Evolutionary conservation across 2,329 filamentous ascomycete genomes (phyloP), one percentile per base, ranked within the genome.

Genomic region (Apiospora aurea): DNA sequence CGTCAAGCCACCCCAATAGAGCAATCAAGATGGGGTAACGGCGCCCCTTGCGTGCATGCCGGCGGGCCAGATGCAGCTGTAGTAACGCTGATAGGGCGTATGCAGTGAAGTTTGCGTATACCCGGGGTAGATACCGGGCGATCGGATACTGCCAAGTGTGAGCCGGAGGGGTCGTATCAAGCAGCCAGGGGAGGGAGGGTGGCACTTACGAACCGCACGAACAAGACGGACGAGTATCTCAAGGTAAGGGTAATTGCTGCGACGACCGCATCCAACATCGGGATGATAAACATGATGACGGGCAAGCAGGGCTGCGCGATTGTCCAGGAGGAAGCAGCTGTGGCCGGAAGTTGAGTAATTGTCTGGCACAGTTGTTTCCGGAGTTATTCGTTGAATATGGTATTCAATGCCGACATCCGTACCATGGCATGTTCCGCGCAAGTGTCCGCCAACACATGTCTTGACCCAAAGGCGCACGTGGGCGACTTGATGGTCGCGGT

Each of bases 151-250:
- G 46, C 53, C 18, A 10, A 16, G 18, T 16, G 41, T 47, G 66
- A 68, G 41, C 4, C 21, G 66, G n/a, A 7, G 24, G 8, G 11
- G 43, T 29, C 4, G 8, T 1, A 13, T 11, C 14, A 14, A 2
- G 34, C 6, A 5, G 34, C 34, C 5, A 41, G 13, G 64, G 14
- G 8, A 11, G 10, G 41, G 29, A 5, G 13, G n/a, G n/a, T 21
- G n/a, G n/a, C 13, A 41, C 67, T 5, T 69, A 74, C 73, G 29
- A 67, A 67, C 46, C 71, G 49, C 5, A 72, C 71, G 46, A 74
- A 72, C n/a, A 72, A 46, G 6, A 72, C 16, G 21, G 71, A 44
- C 18, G 67, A 53, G 8, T 44, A 47, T 2, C 71, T 67, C 34
- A 71, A 29, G 6, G 69, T 70, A 14, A 72, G 44, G 0, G 73